Base-by-base conservation (phyloP, 768 basidiomycete genomes). In the Russula earlei region DNA sequence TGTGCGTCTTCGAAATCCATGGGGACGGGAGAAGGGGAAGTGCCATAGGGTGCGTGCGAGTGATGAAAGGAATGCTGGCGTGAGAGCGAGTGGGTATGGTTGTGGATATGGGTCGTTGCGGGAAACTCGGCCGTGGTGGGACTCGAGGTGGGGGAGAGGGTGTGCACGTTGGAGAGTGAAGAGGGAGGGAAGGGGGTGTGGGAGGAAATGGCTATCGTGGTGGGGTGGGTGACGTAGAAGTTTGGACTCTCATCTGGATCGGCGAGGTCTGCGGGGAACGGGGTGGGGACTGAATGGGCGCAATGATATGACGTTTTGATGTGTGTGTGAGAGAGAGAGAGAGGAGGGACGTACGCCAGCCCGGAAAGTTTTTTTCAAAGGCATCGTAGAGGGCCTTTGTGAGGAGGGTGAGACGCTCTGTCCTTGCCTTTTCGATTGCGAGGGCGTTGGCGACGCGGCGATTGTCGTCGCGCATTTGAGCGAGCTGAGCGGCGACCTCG, bases 391-490 rank as follows among this genome's bases (percentile, higher is more conserved):
- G 67, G 10, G 75, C 69, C 52, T 79, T 78, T 27, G 87, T 76
- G 25, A 84, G 71, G 43, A 71, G 68, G 0, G 80, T 77, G 29
- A 89, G 73, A 55, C 76, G 78, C 58, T 85, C 85, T 11, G 81
- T 76, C 64, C 81, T 80, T 47, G 76, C 74, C 51, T 77, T 74
- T 67, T 88, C 87, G 5, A 70, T 63, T 5, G 69, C 66, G 31
- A 88, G 70, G 60, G 72, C 74, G 42, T 58, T 61, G 75, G 77
- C 80, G 55, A 89, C 74, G 25, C 80, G 71, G 44, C 78, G 69
- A 61, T 87, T 85, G 67, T 89, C 87, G 7, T 87, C 85, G 47
- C 82, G 76, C 76, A 90, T 84, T 9, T 81, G 77, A 14, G 72
- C 71, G 9, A 91, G 75, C 64, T 86, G 85, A 1, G 80, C 77